phyloP scores from a whole-genome alignment of 257 asterid species.

The Solanum neorickii region DNA sequence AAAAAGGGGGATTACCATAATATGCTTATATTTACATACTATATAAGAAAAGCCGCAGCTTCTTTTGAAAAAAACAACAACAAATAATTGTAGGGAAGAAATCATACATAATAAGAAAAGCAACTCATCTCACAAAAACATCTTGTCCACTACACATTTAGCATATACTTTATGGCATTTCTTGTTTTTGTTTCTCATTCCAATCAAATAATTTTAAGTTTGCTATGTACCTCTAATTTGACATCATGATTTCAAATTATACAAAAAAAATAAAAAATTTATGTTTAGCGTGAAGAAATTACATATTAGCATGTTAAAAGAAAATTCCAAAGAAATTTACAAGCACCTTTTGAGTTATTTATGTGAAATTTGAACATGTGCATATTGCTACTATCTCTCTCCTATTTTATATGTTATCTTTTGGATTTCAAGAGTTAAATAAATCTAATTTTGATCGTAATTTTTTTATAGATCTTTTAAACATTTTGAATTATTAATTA shows the following conservation, averaged over 20 bases:
- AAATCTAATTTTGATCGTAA: accelerated
- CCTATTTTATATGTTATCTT: too few species aligned
- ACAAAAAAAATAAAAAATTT: not conserved
- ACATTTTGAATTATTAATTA: too few species aligned
- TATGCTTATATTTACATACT: not conserved
- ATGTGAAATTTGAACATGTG: too few species aligned
- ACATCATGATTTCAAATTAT: too few species aligned
- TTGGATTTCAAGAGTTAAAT: too few species aligned
- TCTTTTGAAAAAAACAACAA: too few species aligned
- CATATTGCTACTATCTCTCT: too few species aligned
- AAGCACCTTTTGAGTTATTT: too few species aligned
- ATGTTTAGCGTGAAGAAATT: not conserved
- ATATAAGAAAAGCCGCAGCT: not conserved
- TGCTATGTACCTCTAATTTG: not conserved
- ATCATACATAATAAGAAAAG: not conserved
- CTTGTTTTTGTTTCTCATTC: not conserved
- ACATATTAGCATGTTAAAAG: not conserved
- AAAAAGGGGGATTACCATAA: too few species aligned
- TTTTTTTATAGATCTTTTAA: too few species aligned
- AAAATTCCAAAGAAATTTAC: too few species aligned
- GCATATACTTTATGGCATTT: not conserved
- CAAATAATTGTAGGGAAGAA: not conserved
- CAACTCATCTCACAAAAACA: not conserved
- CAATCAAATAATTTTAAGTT: too few species aligned
- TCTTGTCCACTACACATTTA: not conserved